Evolutionary conservation across 768 basidiomycete species (phyloP).

Genomic region (Mycena capillaripes): DNA sequence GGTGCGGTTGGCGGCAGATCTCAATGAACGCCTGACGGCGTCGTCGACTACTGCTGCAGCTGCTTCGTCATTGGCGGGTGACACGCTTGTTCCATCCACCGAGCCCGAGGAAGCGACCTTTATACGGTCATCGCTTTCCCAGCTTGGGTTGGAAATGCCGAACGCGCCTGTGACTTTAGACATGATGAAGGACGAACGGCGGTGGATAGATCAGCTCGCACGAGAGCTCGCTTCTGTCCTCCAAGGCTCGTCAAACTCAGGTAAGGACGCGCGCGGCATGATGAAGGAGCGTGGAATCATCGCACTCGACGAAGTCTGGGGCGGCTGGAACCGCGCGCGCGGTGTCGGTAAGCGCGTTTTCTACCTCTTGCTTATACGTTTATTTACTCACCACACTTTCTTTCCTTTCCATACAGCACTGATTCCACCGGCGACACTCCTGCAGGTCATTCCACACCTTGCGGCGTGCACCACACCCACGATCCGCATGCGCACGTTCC

Average conservation of each 20-base stretch:
- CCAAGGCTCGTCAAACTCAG: constrained; percentile 53
- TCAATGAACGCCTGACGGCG: constrained; percentile 85
- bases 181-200: constrained; percentile 86
- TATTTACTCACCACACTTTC: background rate
- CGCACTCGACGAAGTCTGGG: constrained; percentile 94
- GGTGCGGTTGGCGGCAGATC: constrained; percentile 89
- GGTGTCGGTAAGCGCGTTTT: constrained; percentile 79
- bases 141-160: constrained; percentile 85
- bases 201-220: constrained; percentile 86
- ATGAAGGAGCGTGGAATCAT: constrained; percentile 87
- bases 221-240: constrained; percentile 85
- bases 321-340: constrained; percentile 93
- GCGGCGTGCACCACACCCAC: constrained; percentile 74
- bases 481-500: constrained; percentile 76
- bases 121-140: constrained; percentile 90
- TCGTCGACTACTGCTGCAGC: constrained; percentile 43
- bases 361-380: background rate
- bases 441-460: constrained; percentile 81
- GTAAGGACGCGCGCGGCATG: constrained; percentile 61
- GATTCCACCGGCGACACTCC: constrained; percentile 89
- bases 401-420: constrained; percentile 67
- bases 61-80: constrained; percentile 30
- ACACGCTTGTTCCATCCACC: constrained; percentile 53
- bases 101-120: constrained; percentile 90
- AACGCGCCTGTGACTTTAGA: constrained; percentile 90